These are phyloP conservation scores for Aspergillus terreus DNA, from an alignment of 2,329 filamentous ascomycete genomes.

Conservation along the genomic window DNA sequence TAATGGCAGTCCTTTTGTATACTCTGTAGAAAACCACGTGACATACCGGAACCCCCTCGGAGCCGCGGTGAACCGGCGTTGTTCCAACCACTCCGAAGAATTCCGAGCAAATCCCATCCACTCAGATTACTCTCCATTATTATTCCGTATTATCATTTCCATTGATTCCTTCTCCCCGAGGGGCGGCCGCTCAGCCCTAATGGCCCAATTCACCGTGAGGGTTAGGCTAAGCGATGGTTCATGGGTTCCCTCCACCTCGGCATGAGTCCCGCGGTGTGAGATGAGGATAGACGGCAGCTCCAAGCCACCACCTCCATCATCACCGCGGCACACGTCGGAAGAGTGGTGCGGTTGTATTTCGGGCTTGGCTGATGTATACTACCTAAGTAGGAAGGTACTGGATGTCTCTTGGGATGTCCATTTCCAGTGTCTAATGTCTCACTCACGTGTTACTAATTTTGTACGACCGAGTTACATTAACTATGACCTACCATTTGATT, in stretches of 20 bases:
- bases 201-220: neutral
- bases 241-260: neutral
- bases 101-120: constrained; percentile 11
- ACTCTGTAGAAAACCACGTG: too few relatives aligned
- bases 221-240: constrained; percentile 9
- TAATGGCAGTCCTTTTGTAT: neutral
- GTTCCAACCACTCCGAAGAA: constrained; percentile 12
- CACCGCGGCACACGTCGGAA: constrained; percentile 13
- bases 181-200: constrained; percentile 12
- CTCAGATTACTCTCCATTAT: neutral
- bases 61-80: too few relatives aligned
- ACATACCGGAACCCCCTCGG: too few relatives aligned
- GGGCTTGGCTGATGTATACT: too few relatives aligned
- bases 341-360: neutral
- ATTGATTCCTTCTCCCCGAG: constrained; percentile 4
- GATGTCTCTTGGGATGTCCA: neutral
- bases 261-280: neutral
- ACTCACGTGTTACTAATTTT: too few relatives aligned
- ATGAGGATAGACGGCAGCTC: neutral
- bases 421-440: neutral
- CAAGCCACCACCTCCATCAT: neutral
- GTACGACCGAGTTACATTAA: too few relatives aligned
- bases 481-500: too few relatives aligned
- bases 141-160: neutral
- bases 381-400: too few relatives aligned